Conservation (phyloP, 129 eudicot genomes). For the Flaveria ramosissima region DNA sequence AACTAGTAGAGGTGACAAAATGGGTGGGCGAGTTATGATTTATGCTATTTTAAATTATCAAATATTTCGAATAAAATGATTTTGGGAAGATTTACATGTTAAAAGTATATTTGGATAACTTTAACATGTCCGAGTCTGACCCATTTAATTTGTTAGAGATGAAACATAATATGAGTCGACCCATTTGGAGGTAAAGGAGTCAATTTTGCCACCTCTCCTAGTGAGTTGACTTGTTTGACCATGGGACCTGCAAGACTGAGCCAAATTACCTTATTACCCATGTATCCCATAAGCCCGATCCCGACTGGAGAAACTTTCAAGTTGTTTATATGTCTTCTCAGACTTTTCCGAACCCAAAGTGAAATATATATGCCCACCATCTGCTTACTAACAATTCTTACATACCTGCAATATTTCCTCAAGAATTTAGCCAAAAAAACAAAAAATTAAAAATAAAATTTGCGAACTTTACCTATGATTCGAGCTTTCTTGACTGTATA, state of each 20-base stretch:
- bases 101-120: no score
- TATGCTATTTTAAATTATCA: no score
- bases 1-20: no score
- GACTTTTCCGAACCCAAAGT: slow-evolving; percentile 85
- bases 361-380: slow-evolving; percentile 97
- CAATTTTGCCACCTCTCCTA: background rate
- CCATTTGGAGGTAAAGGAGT: background rate
- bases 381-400: slow-evolving; percentile 90
- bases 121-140: background rate
- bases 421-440: slow-evolving; percentile 24
- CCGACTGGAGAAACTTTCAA: slow-evolving; percentile 96
- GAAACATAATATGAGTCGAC: background rate
- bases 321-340: slow-evolving; percentile 87
- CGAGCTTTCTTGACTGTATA: slow-evolving; percentile 21
- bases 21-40: no score
- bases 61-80: no score
- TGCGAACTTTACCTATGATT: slow-evolving; percentile 31
- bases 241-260: background rate
- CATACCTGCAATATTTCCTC: slow-evolving; percentile 44
- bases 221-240: background rate
- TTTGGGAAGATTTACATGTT: no score
- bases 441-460: background rate
- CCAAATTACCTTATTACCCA: slow-evolving; percentile 90
- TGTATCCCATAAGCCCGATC: slow-evolving; percentile 97
- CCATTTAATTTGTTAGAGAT: background rate